A percentile compares a stretch with the other conserved stretches of the same genome.
phyloP scores from a whole-genome alignment of 805 yeast genomes.

The Starmerella bombicola region DNA sequence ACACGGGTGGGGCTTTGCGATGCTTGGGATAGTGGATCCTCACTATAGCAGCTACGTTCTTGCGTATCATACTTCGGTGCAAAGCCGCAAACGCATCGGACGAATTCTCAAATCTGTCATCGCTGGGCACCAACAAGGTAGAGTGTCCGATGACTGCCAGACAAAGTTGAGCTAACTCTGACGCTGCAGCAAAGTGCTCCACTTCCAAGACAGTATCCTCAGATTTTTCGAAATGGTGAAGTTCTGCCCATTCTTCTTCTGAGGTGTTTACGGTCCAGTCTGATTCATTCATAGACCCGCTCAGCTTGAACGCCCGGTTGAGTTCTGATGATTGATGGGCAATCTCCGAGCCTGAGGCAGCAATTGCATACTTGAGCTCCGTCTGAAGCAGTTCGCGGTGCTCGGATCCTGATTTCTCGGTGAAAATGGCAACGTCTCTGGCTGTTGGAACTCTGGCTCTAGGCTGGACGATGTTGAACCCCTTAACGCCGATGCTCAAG shows the following conservation, averaged over 20 bases:
- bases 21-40: neutral
- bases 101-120: conserved; percentile 48
- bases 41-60: conserved; percentile 48
- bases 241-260: conserved; percentile 24
- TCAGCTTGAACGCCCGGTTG: neutral
- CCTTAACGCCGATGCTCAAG: conserved; percentile 54
- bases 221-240: conserved; percentile 20
- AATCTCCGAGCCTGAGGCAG: conserved; percentile 11
- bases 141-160: conserved; percentile 41
- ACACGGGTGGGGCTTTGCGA: conserved; percentile 31
- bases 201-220: conserved; percentile 31
- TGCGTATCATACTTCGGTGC: conserved; percentile 44
- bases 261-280: conserved; percentile 6
- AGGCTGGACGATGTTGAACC: conserved; percentile 37
- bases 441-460: conserved; percentile 3
- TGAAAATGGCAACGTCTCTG: conserved; percentile 18
- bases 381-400: conserved; percentile 40
- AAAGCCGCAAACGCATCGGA: conserved; percentile 53
- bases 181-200: conserved; percentile 35
- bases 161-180: conserved; percentile 24
- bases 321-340: neutral
- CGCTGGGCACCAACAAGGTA: conserved; percentile 55
- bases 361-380: conserved; percentile 3
- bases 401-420: conserved; percentile 28
- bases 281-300: conserved; percentile 3